Evolutionary conservation across 2,329 filamentous ascomycete species (phyloP).

Genomic region (Paraphaeosphaeria minitans): DNA sequence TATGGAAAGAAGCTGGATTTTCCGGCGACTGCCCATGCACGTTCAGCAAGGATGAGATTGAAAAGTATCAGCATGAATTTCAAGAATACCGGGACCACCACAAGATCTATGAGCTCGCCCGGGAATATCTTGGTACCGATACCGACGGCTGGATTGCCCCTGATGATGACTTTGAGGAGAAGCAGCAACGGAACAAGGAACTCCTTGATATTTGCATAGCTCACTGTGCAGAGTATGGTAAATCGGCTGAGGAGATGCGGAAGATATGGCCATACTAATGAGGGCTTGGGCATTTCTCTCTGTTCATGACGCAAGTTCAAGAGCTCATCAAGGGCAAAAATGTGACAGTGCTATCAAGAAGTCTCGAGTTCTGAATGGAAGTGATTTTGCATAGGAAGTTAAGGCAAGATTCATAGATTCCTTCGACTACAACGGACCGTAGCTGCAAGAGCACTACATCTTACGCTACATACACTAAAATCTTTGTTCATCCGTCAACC

Average conservation of each 20-base stretch:
- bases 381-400: no score
- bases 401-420: no score
- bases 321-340: no score
- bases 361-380: no score
- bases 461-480: no score
- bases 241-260: conserved; percentile 19
- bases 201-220: conserved; percentile 24
- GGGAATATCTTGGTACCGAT: conserved; percentile 39
- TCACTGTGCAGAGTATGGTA: conserved; percentile 20
- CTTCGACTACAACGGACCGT: no score
- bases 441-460: no score
- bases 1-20: conserved; percentile 35
- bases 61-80: conserved; percentile 35
- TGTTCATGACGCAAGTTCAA: no score
- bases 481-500: no score
- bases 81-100: conserved; percentile 37
- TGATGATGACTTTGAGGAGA: conserved; percentile 30
- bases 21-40: conserved; percentile 25
- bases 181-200: conserved; percentile 29
- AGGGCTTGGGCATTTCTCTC: background rate
- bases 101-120: conserved; percentile 31
- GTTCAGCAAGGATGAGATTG: conserved; percentile 29
- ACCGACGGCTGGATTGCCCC: conserved; percentile 45
- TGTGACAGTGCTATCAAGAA: no score
- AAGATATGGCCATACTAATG: conserved; percentile 25